A percentile compares a stretch with the other conserved stretches of the same genome.
These are phyloP conservation scores for Fusarium sp. DNA, from an alignment of 2,329 filamentous ascomycete genomes.

Conservation along the genomic window DNA sequence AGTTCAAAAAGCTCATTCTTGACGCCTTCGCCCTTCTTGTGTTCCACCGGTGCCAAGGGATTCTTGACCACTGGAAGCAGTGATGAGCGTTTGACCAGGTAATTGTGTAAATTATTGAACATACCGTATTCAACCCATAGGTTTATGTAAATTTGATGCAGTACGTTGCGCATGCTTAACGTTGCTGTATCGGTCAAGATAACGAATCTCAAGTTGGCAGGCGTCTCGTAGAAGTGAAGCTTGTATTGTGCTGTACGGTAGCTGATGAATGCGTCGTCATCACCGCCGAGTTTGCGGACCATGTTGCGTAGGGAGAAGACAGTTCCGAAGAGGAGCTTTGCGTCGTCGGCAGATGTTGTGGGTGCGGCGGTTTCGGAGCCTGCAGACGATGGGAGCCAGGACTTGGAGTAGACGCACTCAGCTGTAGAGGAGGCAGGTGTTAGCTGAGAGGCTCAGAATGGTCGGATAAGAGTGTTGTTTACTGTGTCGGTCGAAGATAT, in stretches of 20 bases:
- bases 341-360: constrained; percentile 74
- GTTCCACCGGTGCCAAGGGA: constrained; percentile 74
- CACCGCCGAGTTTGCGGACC: constrained; percentile 92
- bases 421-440: constrained; percentile 64
- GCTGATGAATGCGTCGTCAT: constrained; percentile 93
- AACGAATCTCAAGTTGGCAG: constrained; percentile 93
- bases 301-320: constrained; percentile 97
- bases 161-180: constrained; percentile 89
- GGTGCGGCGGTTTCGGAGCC: constrained; percentile 33
- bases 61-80: constrained; percentile 72
- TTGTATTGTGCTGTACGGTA: constrained; percentile 97
- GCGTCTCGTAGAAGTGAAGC: constrained; percentile 98
- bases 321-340: constrained; percentile 96
- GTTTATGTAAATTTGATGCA: constrained; percentile 99
- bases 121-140: constrained; percentile 94
- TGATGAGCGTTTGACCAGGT: neutral
- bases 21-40: constrained; percentile 75
- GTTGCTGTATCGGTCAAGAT: constrained; percentile 93
- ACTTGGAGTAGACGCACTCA: constrained; percentile 95
- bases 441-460: neutral
- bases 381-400: constrained; percentile 73
- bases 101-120: constrained; percentile 42
- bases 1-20: constrained; percentile 78
- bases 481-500: constrained; percentile 99
- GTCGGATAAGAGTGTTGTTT: constrained; percentile 53